Conservation (phyloP, 176 grass and related monocot genomes). For the Eragrostis curvula region DNA sequence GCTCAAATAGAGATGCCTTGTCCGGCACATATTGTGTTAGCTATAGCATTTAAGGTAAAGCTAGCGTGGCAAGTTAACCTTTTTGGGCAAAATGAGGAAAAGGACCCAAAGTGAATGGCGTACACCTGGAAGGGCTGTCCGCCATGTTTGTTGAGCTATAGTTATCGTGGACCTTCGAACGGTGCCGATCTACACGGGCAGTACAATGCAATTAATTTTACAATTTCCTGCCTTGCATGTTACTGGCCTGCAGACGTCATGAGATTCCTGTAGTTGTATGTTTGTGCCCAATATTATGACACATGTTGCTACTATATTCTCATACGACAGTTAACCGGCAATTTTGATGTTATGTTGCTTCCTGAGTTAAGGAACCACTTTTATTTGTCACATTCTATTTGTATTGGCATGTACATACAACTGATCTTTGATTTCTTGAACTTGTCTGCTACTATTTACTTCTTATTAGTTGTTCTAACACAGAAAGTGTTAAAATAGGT, state of each 20-base stretch:
- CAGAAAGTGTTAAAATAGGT: conserved; percentile 61
- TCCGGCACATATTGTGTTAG: neutral
- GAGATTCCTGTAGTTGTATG: neutral
- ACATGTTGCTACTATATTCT: neutral
- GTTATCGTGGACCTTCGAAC: neutral
- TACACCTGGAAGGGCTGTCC: neutral
- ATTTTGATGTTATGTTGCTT: neutral
- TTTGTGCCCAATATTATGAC: neutral
- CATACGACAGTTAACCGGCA: neutral
- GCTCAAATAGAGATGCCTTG: neutral
- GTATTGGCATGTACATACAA: neutral
- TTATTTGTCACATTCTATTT: conserved; percentile 4
- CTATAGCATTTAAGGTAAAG: neutral
- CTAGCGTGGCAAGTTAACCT: neutral
- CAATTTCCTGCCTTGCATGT: neutral
- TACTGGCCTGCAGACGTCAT: neutral
- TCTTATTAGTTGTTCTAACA: conserved; percentile 17
- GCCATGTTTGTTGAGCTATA: neutral
- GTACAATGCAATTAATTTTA: neutral
- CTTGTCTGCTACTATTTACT: conserved; percentile 1
- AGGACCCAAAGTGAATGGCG: neutral
- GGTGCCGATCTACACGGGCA: neutral
- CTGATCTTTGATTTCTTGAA: neutral
- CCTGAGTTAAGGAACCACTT: neutral
- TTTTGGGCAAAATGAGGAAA: neutral